A percentile compares a stretch with the other conserved stretches of the same genome.
Conservation (phyloP, 192 early-diverging fungal genomes). For the Phlyctochytrium arcticum region DNA sequence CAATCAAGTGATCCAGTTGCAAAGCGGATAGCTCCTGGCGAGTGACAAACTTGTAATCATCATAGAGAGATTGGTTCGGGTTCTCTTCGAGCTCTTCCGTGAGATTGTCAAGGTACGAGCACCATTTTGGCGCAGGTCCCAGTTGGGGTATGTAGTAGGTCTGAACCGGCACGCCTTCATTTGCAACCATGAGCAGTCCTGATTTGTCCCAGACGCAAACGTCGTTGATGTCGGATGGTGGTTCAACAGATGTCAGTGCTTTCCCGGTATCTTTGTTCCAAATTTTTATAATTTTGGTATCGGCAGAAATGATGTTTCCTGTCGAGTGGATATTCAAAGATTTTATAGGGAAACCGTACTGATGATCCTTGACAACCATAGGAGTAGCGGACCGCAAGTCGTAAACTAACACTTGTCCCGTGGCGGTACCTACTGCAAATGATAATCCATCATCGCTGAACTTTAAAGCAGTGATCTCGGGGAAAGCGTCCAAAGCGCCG, state of each 20-base stretch:
- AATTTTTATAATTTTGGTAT: slow-evolving; percentile 88
- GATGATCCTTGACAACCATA: slow-evolving; percentile 91
- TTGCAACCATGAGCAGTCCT: slow-evolving; percentile 85
- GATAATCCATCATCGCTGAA: slow-evolving; percentile 85
- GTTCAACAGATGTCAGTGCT: slow-evolving; percentile 88
- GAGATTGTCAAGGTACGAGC: slow-evolving; percentile 91
- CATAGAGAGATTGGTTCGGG: slow-evolving; percentile 76
- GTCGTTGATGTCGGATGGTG: slow-evolving; percentile 90
- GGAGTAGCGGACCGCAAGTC: slow-evolving; percentile 86
- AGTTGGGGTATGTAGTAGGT: slow-evolving; percentile 88
- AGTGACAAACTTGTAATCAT: slow-evolving; percentile 98
- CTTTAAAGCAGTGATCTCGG: slow-evolving; percentile 70
- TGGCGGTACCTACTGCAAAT: slow-evolving; percentile 81
- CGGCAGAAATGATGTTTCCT: slow-evolving; percentile 80
- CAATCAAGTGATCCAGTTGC: slow-evolving; percentile 87
- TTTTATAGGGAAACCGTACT: slow-evolving; percentile 94
- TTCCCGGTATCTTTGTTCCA: slow-evolving; percentile 86
- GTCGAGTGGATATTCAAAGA: slow-evolving; percentile 72
- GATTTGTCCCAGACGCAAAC: slow-evolving; percentile 74
- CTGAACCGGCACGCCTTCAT: slow-evolving; percentile 90
- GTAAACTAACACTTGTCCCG: slow-evolving; percentile 88
- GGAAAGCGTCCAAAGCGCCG: slow-evolving; percentile 35
- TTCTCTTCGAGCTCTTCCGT: slow-evolving; percentile 85
- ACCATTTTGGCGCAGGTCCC: slow-evolving; percentile 90
- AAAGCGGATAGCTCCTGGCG: slow-evolving; percentile 80